Base-by-base conservation (phyloP, 306 rosid species). In the Dalbergia oliveri region DNA sequence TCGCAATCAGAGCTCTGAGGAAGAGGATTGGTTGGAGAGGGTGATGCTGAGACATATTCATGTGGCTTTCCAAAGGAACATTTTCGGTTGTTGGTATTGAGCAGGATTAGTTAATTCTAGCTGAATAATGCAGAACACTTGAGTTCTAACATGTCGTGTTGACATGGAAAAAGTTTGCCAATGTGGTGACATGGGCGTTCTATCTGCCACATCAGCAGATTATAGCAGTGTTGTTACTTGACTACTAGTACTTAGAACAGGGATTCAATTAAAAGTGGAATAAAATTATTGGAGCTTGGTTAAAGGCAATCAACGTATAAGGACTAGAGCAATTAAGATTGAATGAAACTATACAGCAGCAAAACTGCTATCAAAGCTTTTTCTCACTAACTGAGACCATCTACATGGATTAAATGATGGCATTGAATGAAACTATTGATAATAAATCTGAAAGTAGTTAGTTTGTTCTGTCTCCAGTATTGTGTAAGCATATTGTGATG, bases 1-100 rank as follows among this genome's bases (percentile, higher is more conserved):
- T 84, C 89, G 70, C 91, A 83, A 15, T 64, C 67, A 54, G 65
- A 81, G 82, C 34, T 92, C 94, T 53, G 90, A 92, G 89, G 86
- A 84, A 57, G 31, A 26, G 1, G 31, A 26, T 26, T 92, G 90
- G 92, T 77, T 92, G 80, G 91, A 87, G 80, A 82, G 81, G 72
- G 92, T 75, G 94, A 87, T 18, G 79, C 82, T 66, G 90, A 82
- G 11, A 83, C 78, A n/a, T 89, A 87, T 70, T 85, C 89, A 14
- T 80, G 94, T 81, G 83, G 88, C 76, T 87, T 91, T 49, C 31
- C 3, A 2, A 2, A 26, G 31, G 31, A 26, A 26, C 31, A 26
- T 50, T 88, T 67, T 60, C 83, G 83, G 89, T 87, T 35, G 56
- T 86, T 65, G 91, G 96, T 13, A 85, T 69, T 61, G 89, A 88